These are phyloP conservation scores for Cercospora sp. DNA, from an alignment of 2,329 filamentous ascomycete species.

Conservation along the genomic window DNA sequence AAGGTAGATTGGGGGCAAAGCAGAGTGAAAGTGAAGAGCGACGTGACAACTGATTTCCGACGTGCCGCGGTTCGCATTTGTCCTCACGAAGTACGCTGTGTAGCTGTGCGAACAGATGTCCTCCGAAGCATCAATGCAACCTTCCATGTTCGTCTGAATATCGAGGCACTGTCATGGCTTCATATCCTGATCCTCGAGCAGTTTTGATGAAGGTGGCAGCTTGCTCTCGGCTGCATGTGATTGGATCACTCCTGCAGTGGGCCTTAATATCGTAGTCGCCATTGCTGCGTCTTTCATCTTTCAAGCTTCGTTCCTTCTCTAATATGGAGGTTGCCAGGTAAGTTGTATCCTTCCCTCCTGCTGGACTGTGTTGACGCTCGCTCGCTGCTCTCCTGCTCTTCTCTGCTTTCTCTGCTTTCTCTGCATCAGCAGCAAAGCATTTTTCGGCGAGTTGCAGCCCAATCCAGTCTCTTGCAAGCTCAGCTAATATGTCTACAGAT, in stretches of 20 bases:
- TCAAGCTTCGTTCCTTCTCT: not conserved
- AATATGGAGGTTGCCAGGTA: not conserved
- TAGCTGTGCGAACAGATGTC: not conserved
- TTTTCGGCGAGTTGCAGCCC: not conserved
- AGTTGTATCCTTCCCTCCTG: not conserved
- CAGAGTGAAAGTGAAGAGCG: not conserved
- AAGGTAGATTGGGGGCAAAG: not conserved
- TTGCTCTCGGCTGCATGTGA: not conserved
- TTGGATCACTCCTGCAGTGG: not conserved
- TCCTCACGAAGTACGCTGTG: not conserved
- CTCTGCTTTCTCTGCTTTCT: not conserved
- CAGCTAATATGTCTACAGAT: not conserved
- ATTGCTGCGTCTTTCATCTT: not conserved
- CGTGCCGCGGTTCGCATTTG: not conserved
- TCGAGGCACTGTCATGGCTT: not conserved
- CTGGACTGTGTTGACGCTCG: not conserved
- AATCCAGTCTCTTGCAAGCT: not conserved
- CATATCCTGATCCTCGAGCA: not conserved
- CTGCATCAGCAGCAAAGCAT: not conserved
- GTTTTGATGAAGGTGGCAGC: not conserved
- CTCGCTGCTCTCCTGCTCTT: not conserved
- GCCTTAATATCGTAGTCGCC: not conserved
- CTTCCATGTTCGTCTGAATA: not conserved
- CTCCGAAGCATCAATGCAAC: not conserved
- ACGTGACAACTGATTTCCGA: not conserved